Evolutionary conservation across 768 basidiomycete species (phyloP), one percentile per base, ranked within the genome.

Genomic region (Mycena pura): DNA sequence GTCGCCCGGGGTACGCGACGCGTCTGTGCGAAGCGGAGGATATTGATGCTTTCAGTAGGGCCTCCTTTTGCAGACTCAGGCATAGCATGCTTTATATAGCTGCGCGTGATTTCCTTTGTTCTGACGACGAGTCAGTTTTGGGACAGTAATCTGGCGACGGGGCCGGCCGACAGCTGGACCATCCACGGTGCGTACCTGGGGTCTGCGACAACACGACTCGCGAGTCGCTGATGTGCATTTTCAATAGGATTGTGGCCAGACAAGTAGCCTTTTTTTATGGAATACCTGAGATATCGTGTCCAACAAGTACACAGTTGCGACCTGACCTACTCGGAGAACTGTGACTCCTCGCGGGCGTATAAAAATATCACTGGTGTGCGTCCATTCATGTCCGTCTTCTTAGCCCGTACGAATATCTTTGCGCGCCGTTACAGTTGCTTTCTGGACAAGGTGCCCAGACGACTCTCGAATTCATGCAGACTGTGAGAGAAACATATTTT

Each of bases 391-490:
- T 11, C 13, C 29, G 21, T 1, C 17, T 0, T 39, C 6, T 3
- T 52, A n/a, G n/a, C 22, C 29, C 15, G 40, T 25, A 2, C 52
- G n/a, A n/a, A n/a, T 47, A 59, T 25, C n/a, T 53, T 19, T 45
- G 36, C 8, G 22, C 28, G 25, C 36, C 21, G 40, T n/a, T 38
- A 29, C 59, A 91, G 89, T 76, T 92, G 27, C 74, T 92, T 51
- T 72, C 73, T 13, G 71, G 73, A 13, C 82, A 87, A 59, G 87
- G 86, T 5, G 88, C 87, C 19, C 76, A 75, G 25, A 79, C 80
- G 40, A 88, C 87, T 1, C 73, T 91, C 28, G 60, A 78, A 11
- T 90, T 82, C 69, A 90, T 91, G 88, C 57, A 77, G 15, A 72
- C 68, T 25, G 82, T 79, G 57, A 38, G 66, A 10, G 6, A 13